A percentile compares a stretch with the other conserved stretches of the same genome.
phyloP scores from a whole-genome alignment of 1,284 basidiomycete species.

The Afroboletus lepidellus region DNA sequence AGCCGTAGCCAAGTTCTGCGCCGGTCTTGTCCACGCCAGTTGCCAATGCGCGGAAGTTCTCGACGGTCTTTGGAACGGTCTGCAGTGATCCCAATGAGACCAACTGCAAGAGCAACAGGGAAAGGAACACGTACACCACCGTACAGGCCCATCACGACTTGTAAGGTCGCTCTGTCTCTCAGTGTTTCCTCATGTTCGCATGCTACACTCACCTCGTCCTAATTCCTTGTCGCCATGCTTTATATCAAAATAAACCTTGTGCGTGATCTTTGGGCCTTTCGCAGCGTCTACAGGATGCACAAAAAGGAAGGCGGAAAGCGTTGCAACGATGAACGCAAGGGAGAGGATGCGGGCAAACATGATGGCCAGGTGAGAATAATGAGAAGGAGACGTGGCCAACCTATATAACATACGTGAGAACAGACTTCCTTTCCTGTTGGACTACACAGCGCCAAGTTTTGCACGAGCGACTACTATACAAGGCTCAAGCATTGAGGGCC shows the following conservation, averaged over 20 bases:
- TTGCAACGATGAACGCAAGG: constrained; percentile 59
- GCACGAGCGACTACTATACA: background rate
- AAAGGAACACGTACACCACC: constrained; percentile 54
- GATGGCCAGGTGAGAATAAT: constrained; percentile 8
- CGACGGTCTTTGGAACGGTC: constrained; percentile 96
- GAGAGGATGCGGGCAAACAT: constrained; percentile 60
- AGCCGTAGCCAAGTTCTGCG: constrained; percentile 72
- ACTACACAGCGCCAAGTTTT: background rate
- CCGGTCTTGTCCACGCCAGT: constrained; percentile 84
- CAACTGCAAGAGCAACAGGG: background rate
- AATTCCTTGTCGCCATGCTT: constrained; percentile 82
- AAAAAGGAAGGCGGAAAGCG: constrained; percentile 68
- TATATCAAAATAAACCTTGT: constrained; percentile 94
- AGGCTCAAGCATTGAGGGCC: background rate
- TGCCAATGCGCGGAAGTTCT: constrained; percentile 89
- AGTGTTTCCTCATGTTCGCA: background rate
- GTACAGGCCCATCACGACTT: constrained; percentile 84
- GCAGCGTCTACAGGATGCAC: constrained; percentile 68
- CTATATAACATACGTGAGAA: constrained; percentile 21
- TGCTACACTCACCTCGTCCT: constrained; percentile 66
- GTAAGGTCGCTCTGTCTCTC: constrained; percentile 8
- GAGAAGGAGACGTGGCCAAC: constrained; percentile 27
- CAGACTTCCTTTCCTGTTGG: constrained; percentile 18
- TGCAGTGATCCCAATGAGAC: constrained; percentile 35
- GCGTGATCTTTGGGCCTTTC: constrained; percentile 81